Conservation (phyloP, 495 filamentous ascomycete genomes). For the Cercophora sp. region DNA sequence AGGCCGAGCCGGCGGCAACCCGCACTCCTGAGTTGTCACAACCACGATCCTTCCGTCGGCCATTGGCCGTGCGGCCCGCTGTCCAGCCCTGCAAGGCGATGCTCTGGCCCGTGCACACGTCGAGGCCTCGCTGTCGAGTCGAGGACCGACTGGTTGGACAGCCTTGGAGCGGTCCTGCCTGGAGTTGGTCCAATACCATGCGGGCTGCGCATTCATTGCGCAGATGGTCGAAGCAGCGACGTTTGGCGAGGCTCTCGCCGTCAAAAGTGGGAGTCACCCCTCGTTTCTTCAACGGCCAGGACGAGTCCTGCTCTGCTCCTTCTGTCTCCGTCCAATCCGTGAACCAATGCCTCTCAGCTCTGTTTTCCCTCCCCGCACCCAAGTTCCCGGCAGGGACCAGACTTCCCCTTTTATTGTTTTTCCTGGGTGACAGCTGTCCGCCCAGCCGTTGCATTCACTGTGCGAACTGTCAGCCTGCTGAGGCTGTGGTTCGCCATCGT, state of each 20-base stretch:
- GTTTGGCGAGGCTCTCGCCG: constrained; percentile 7
- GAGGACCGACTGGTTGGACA: constrained; percentile 12
- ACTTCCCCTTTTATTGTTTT: background rate
- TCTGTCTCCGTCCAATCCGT: background rate
- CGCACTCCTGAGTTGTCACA: constrained; percentile 7
- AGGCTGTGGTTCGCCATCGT: constrained; percentile 8
- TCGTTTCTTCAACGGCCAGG: background rate
- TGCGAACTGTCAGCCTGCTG: constrained; percentile 3
- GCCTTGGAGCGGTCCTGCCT: constrained; percentile 7
- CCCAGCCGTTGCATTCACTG: constrained; percentile 5
- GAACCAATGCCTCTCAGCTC: background rate
- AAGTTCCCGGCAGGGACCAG: background rate
- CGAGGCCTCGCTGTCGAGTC: constrained; percentile 3
- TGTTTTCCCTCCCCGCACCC: background rate
- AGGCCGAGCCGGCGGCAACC: constrained; percentile 6
- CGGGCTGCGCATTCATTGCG: constrained; percentile 7
- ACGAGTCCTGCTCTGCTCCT: background rate
- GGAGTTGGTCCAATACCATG: background rate
- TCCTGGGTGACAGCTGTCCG: background rate
- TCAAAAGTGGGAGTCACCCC: constrained; percentile 3
- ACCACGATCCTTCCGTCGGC: background rate
- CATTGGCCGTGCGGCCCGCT: background rate
- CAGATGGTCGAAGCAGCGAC: constrained; percentile 4
- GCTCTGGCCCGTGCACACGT: background rate
- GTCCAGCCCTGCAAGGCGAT: constrained; percentile 6